Base-by-base conservation (phyloP, 768 basidiomycete species). In the Inosperma sp. region DNA sequence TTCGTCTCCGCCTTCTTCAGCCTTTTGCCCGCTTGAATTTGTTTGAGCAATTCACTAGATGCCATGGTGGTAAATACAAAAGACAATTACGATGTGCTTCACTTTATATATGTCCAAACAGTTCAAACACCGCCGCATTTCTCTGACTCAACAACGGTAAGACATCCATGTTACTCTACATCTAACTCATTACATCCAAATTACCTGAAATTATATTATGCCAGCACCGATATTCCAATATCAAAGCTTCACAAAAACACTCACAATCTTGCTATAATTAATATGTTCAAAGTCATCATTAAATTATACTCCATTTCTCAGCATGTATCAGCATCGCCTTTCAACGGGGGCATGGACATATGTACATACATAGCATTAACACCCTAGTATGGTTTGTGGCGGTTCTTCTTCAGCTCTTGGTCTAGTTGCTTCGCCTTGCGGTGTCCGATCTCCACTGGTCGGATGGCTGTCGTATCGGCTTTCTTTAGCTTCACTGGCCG, bases 401-500 rank as follows among this genome's bases (percentile, higher is more conserved):
- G 86, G 67, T 92, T 92, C 77, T 91, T 91, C 82, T 94, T 93
- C 69, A 91, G 63, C 58, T 95, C 85, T 68, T 82, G 86, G 65
- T 96, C 94, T 36, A 98, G 74, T 64, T 88, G 81, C 65, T 83
- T 87, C 10, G 94, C 95, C 69, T 96, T 98, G 52, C 86, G 79
- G 62, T 90, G 86, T 1, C 95, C 93, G 55, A 99, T 96, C 62
- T 91, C 86, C 29, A 98, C 94, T 6, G 93, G 87, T 47, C 88
- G 79, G 51, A 97, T 88, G 44, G 86, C 81, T 40, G 84, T 82
- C 58, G 80, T 80, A 63, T 93, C 90, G 29, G 96, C 94, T 67
- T 96, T 98, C 72, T 89, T 93, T 54, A 99, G 79, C 63, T 90
- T 90, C 58, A 99, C 83, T n/a, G 96, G 96, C 46, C 96, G 81